phyloP scores from a whole-genome alignment of 108 stramenopile species.

The Fragilariopsis cylindrus region DNA sequence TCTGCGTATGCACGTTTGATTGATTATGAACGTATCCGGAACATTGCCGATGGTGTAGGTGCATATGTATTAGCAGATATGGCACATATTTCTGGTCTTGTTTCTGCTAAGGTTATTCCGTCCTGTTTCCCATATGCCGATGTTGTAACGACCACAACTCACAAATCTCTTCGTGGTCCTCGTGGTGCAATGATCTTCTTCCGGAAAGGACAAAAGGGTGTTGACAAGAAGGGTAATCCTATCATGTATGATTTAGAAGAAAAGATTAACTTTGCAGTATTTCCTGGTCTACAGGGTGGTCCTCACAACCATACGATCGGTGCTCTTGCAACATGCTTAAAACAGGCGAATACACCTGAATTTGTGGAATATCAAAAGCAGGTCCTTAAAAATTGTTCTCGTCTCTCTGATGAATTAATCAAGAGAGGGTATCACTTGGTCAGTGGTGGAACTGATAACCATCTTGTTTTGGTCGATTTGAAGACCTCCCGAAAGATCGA shows the following conservation, averaged over 20 bases:
- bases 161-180: slow-evolving; percentile 99
- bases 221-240: slow-evolving; percentile 93
- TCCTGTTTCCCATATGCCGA: slow-evolving; percentile 97
- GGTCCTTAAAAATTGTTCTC: slow-evolving; percentile 78
- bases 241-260: slow-evolving; percentile 96
- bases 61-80: slow-evolving; percentile 98
- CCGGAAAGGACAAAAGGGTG: slow-evolving; percentile 86
- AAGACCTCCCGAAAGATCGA: slow-evolving; percentile 90
- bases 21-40: slow-evolving; percentile 98
- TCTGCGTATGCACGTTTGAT: slow-evolving; percentile 98
- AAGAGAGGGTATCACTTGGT: slow-evolving; percentile 93
- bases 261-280: slow-evolving; percentile 98
- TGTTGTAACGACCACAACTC: slow-evolving; percentile 99
- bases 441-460: slow-evolving; percentile 99
- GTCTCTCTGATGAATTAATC: slow-evolving; percentile 77
- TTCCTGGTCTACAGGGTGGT: slow-evolving; percentile 98
- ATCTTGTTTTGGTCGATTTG: slow-evolving; percentile 97
- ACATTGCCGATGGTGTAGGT: slow-evolving; percentile 91
- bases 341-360: slow-evolving; percentile 90
- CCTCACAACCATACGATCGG: slow-evolving; percentile 99
- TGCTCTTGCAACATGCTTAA: slow-evolving; percentile 95
- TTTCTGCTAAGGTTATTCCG: slow-evolving; percentile 94
- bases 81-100: slow-evolving; percentile 99
- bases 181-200: slow-evolving; percentile 99
- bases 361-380: slow-evolving; percentile 97